These are phyloP conservation scores for Fusarium pseudonygamai DNA, from an alignment of 2,329 filamentous ascomycete genomes.

Conservation along the genomic window DNA sequence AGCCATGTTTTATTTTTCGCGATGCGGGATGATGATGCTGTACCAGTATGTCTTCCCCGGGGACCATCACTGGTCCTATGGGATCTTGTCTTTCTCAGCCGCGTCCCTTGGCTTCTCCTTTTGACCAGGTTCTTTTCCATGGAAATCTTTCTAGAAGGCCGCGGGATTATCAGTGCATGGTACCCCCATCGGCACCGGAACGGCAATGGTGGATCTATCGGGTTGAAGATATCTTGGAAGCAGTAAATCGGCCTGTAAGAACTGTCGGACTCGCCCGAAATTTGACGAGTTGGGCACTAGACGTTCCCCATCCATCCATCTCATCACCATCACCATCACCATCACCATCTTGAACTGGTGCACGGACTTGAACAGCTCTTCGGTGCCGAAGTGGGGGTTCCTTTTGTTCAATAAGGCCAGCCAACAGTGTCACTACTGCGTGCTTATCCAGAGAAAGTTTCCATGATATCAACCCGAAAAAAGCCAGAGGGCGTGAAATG, in stretches of 20 bases:
- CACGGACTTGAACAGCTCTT: constrained; percentile 28
- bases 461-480: not conserved
- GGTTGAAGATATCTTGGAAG: not conserved
- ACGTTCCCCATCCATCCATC: constrained; percentile 21
- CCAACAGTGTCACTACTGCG: not conserved
- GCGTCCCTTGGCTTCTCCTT: not conserved
- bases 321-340: not conserved
- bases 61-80: constrained; percentile 5
- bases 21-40: constrained; percentile 14
- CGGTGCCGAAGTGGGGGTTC: constrained; percentile 35
- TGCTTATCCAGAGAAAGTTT: not conserved
- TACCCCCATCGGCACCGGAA: constrained; percentile 32
- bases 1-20: constrained; percentile 3
- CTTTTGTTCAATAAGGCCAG: not conserved
- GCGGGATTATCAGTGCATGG: constrained; percentile 25
- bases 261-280: constrained; percentile 10
- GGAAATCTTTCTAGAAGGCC: constrained; percentile 36
- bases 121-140: constrained; percentile 13
- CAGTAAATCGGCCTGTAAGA: not conserved
- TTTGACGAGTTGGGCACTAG: not conserved
- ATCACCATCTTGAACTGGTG: not conserved
- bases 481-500: not conserved
- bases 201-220: constrained; percentile 6
- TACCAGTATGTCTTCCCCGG: not conserved
- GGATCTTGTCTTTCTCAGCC: not conserved